Base-by-base conservation (phyloP, 805 yeast species). In the Nakazawaea ernobii region DNA sequence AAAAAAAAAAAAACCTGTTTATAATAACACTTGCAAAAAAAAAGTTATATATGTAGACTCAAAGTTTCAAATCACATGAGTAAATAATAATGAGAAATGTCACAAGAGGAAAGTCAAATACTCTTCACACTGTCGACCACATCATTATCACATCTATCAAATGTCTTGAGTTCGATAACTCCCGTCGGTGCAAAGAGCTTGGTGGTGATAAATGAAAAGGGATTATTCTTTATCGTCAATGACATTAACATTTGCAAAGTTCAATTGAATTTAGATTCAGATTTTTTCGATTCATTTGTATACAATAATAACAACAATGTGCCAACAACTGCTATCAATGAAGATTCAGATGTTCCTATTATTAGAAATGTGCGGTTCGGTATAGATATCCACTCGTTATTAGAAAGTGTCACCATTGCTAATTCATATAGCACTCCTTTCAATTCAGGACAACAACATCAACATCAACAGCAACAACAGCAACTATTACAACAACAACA, bases 391-490 rank as follows among this genome's bases (percentile, higher is more conserved):
- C 63, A 62, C 24, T 74, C 77, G 24, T 61, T 79, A 4, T 60
- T 77, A 17, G 81, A 79, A 54, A 74, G 80, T 38, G 66, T 79
- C 14, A 77, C 71, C 52, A 65, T 78, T 11, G 66, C 60, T 53
- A 69, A 60, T 51, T 58, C 52, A n/a, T 17, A 49, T 60, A 45
- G 2, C 41, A 45, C 14, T 38, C 32, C 13, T 20, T 40, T 52
- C 15, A 65, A 61, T 39, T 67, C 62, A 43, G 55, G 58, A 9
- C 8, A 24, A 7, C 20, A 6, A 27, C 13, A 15, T 14, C 32
- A 17, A 8, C 27, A 6, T 3, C 33, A 33, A 11, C 39, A 15
- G 45, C 7, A 61, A 58, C n/a, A 17, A 43, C n/a, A n/a, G n/a
- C n/a, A 15, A 27, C 32, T 17, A 8, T 27, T 10, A 6, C 33